Evolutionary conservation across 805 yeast genomes (phyloP).

Genomic region (Limtongia smithiae): DNA sequence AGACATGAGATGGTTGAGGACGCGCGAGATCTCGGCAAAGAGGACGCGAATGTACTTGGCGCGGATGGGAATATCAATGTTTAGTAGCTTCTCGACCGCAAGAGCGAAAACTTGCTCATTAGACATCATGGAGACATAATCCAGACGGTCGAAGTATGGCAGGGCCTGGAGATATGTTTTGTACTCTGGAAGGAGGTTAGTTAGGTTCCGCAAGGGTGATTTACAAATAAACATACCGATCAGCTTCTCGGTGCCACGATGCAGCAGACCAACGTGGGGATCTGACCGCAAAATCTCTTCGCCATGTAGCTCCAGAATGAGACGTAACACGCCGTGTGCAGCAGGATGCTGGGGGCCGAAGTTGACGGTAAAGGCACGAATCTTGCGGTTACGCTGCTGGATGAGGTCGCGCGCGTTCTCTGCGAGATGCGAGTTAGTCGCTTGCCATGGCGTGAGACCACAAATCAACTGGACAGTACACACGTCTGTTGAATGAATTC

Average conservation of each 20-base stretch:
- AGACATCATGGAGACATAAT: constrained; percentile 83
- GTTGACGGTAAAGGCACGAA: constrained; percentile 84
- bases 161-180: constrained; percentile 85
- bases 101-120: constrained; percentile 80
- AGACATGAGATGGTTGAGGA: constrained; percentile 82
- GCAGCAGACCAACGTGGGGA: constrained; percentile 84
- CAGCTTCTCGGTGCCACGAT: constrained; percentile 85
- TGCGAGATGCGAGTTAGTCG: background rate
- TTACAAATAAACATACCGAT: constrained; percentile 40
- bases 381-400: constrained; percentile 41
- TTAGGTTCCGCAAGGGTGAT: background rate
- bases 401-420: constrained; percentile 16
- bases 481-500: constrained; percentile 23
- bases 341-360: constrained; percentile 96
- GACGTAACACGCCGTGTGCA: constrained; percentile 86
- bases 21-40: constrained; percentile 82
- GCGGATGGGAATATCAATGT: constrained; percentile 79
- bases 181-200: constrained; percentile 45
- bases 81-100: constrained; percentile 79
- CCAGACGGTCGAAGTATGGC: constrained; percentile 84
- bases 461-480: background rate
- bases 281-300: constrained; percentile 84
- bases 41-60: constrained; percentile 80
- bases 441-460: background rate
- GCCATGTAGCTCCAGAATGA: constrained; percentile 81